Evolutionary conservation across 2,329 filamentous ascomycete genomes (phyloP), one percentile per base, ranked within the genome.

Genomic region (Pseudogymnoascus sp.): DNA sequence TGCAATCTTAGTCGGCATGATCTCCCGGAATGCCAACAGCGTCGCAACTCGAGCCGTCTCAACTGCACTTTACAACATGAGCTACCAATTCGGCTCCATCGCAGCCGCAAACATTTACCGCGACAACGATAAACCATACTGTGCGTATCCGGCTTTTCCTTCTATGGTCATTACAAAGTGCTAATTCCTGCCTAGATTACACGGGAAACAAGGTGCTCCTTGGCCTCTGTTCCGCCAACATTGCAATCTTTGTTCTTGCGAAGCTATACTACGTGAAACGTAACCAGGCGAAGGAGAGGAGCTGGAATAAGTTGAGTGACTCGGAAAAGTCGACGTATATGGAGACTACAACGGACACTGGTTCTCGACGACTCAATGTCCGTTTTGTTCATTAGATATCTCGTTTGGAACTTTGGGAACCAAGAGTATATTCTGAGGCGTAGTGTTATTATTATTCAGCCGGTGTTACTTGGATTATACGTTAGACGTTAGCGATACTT

Each of bases 41-140:
- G 85, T 89, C 10, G 79, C 86, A 7, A 84, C 83, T 2, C 77
- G 86, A 5, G 84, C 85, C 1, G 84, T 90, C 1, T 83, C 84
- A 0, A 81, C 84, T 1, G 85, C 84, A 0, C 73, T 85, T 10
- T 89, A 89, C 73, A 89, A 88, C 68, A 80, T 80, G 77, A 75
- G 74, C 31, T 74, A 77, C 5, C 78, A 80, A 66, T 72, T 74
- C 0, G 73, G 74, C 21, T 72, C 69, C 1, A 75, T 79, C 40
- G 75, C 59, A 6, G 31, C 25, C 12, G 50, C 61, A 34, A 63
- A 63, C 10, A 59, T 63, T 38, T 82, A 82, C 63, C 73, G 78
- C 3, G 72, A 78, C 1, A 72, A 78, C 11, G 80, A 82, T 64
- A 76, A 75, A 25, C 82, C 82, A 0, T 72, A 77, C 7, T 86